These are phyloP conservation scores for Kodamaea suecica DNA, from an alignment of 1,139 yeast species.

Conservation along the genomic window DNA sequence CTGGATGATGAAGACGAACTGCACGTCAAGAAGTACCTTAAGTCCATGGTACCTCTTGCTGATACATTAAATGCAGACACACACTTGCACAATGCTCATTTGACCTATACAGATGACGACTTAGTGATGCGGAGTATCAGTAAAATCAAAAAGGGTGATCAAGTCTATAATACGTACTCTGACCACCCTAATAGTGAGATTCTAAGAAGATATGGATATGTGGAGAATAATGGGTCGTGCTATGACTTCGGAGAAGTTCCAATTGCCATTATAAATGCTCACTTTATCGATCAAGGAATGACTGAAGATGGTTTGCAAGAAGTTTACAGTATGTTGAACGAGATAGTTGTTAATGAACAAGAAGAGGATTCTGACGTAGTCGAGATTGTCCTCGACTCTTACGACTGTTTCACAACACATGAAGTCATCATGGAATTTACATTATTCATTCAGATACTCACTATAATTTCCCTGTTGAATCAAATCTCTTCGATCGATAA, in stretches of 20 bases:
- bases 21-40: slow-evolving; percentile 34
- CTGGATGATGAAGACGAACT: slow-evolving; percentile 8
- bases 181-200: slow-evolving; percentile 88
- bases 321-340: slow-evolving; percentile 26
- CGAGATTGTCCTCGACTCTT: slow-evolving; percentile 49
- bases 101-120: slow-evolving; percentile 44
- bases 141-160: slow-evolving; percentile 61
- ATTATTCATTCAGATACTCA: slow-evolving; percentile 50
- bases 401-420: slow-evolving; percentile 57
- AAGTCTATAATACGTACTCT: slow-evolving; percentile 84
- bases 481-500: slow-evolving; percentile 28
- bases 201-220: slow-evolving; percentile 86
- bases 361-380: slow-evolving; percentile 47
- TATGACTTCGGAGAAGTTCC: slow-evolving; percentile 81
- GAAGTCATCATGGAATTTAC: slow-evolving; percentile 57
- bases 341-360: slow-evolving; percentile 23
- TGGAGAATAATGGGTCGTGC: slow-evolving; percentile 70
- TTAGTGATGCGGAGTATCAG: slow-evolving; percentile 72
- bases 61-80: slow-evolving; percentile 89
- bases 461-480: slow-evolving; percentile 40
- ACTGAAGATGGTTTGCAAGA: slow-evolving; percentile 24
- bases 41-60: slow-evolving; percentile 92
- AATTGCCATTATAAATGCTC: slow-evolving; percentile 34
- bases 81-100: slow-evolving; percentile 68
- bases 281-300: slow-evolving; percentile 25